Conservation (phyloP, 2,329 filamentous ascomycete genomes). For the Penicillium aurantiogriseum region DNA sequence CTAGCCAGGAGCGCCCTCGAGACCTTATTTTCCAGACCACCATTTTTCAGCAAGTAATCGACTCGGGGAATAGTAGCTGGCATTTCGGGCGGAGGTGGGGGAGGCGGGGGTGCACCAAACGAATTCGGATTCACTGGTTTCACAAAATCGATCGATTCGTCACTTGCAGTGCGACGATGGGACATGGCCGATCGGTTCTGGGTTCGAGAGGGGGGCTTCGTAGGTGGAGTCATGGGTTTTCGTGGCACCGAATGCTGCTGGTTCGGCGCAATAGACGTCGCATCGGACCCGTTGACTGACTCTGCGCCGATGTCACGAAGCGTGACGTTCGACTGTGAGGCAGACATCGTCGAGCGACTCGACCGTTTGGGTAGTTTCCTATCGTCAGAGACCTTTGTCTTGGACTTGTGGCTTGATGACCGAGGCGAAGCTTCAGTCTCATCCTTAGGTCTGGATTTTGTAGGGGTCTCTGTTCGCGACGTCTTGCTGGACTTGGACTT, state of each 20-base stretch:
- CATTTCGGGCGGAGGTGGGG: conserved; percentile 69
- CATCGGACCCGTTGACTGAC: conserved; percentile 45
- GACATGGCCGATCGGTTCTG: conserved; percentile 36
- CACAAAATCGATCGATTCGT: conserved; percentile 37
- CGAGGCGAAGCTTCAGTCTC: conserved; percentile 37
- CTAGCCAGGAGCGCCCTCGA: conserved; percentile 67
- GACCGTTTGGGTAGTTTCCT: conserved; percentile 35
- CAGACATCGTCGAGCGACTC: conserved; percentile 33
- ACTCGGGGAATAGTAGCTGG: conserved; percentile 73
- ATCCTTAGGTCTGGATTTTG: conserved; percentile 38
- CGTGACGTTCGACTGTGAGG: conserved; percentile 37
- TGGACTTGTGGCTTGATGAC: conserved; percentile 37
- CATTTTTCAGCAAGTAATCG: conserved; percentile 88
- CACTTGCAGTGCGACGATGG: conserved; percentile 35
- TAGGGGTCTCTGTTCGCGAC: conserved; percentile 38
- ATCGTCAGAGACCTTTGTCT: conserved; percentile 33
- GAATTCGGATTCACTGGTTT: conserved; percentile 30
- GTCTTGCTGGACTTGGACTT: conserved; percentile 37
- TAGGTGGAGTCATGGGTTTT: conserved; percentile 30
- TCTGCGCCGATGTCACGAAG: conserved; percentile 35
- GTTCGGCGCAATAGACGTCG: conserved; percentile 47
- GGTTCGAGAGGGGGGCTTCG: conserved; percentile 37
- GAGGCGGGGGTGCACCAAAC: conserved; percentile 59
- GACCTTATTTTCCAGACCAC: conserved; percentile 70
- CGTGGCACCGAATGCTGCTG: conserved; percentile 36